A percentile compares a stretch with the other conserved stretches of the same genome.
These are phyloP conservation scores for Magnolia changhungtana DNA, from an alignment of 164 flowering plant species.

Conservation along the genomic window DNA sequence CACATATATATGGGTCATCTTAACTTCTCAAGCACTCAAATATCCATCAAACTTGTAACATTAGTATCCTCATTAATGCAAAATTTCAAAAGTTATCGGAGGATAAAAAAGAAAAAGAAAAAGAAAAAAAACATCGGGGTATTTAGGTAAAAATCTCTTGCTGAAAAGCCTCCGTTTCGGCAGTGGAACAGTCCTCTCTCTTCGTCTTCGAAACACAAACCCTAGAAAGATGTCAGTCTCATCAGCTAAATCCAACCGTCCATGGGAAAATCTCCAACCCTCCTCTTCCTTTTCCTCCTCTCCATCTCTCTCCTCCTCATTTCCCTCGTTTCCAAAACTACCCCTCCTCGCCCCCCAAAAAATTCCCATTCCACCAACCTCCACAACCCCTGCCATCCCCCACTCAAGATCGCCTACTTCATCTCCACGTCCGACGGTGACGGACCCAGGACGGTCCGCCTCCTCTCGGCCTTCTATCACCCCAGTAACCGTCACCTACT, in stretches of 20 bases:
- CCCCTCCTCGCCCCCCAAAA: conserved; percentile 1
- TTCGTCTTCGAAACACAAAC: too few species aligned
- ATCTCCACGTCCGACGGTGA: conserved; percentile 27
- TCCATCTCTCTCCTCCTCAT: not conserved
- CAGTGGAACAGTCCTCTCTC: too few species aligned
- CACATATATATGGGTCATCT: too few species aligned
- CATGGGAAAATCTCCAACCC: conserved; percentile 11
- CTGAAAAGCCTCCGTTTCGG: too few species aligned
- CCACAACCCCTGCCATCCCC: conserved; percentile 17
- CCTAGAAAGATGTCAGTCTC: conserved; percentile 5
- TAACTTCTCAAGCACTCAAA: too few species aligned
- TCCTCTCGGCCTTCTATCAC: conserved; percentile 29
- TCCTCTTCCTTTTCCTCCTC: conserved; percentile 8
- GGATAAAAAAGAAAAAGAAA: too few species aligned
- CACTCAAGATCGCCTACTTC: conserved; percentile 31
- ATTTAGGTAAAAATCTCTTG: too few species aligned
- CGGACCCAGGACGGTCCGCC: conserved; percentile 18
- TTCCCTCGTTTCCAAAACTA: not conserved
- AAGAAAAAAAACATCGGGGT: too few species aligned
- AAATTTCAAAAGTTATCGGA: too few species aligned
- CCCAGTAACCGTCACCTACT: conserved; percentile 32
- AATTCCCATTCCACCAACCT: conserved; percentile 2
- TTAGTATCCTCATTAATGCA: too few species aligned
- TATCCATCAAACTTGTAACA: too few species aligned
- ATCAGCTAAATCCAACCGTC: not conserved